These are phyloP conservation scores for Schizophyllum commune DNA, from an alignment of 1,284 basidiomycete species.

Conservation along the genomic window DNA sequence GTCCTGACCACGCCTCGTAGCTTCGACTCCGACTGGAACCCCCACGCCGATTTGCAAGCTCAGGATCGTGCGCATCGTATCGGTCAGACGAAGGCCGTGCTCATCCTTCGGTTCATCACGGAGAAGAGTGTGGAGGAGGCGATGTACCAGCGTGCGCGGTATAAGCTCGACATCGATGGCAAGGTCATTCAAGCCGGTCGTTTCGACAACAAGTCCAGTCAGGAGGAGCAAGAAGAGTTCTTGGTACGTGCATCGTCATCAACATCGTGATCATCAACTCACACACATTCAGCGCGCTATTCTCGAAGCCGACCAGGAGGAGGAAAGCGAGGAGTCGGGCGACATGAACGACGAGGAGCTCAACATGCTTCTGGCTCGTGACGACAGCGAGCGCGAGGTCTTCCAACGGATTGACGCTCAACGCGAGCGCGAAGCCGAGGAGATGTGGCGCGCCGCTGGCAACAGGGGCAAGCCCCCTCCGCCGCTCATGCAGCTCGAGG, in stretches of 20 bases:
- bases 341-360: slow-evolving; percentile 98
- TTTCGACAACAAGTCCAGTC: slow-evolving; percentile 98
- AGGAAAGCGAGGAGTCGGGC: slow-evolving; percentile 88
- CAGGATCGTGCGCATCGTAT: slow-evolving; percentile 99
- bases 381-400: slow-evolving; percentile 70
- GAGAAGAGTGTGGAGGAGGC: slow-evolving; percentile 98
- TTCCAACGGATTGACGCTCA: slow-evolving; percentile 86
- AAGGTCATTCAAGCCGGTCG: slow-evolving; percentile 99
- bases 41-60: slow-evolving; percentile 96
- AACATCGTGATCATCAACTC: slow-evolving; percentile 7
- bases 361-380: slow-evolving; percentile 88
- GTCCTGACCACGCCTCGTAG: slow-evolving; percentile 80
- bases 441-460: slow-evolving; percentile 70
- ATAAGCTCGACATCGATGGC: slow-evolving; percentile 98
- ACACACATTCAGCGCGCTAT: slow-evolving; percentile 58
- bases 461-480: slow-evolving; percentile 76
- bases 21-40: slow-evolving; percentile 56
- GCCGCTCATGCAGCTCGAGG: slow-evolving; percentile 80
- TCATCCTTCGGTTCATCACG: slow-evolving; percentile 95
- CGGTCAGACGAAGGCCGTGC: slow-evolving; percentile 97
- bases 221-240: slow-evolving; percentile 95
- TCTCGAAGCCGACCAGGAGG: slow-evolving; percentile 85
- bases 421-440: slow-evolving; percentile 65
- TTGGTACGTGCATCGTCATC: slow-evolving; percentile 47
- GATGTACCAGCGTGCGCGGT: slow-evolving; percentile 90